These are phyloP conservation scores for Apiotrichum veenhuisii DNA, from an alignment of 1,284 basidiomycete species.

Conservation along the genomic window DNA sequence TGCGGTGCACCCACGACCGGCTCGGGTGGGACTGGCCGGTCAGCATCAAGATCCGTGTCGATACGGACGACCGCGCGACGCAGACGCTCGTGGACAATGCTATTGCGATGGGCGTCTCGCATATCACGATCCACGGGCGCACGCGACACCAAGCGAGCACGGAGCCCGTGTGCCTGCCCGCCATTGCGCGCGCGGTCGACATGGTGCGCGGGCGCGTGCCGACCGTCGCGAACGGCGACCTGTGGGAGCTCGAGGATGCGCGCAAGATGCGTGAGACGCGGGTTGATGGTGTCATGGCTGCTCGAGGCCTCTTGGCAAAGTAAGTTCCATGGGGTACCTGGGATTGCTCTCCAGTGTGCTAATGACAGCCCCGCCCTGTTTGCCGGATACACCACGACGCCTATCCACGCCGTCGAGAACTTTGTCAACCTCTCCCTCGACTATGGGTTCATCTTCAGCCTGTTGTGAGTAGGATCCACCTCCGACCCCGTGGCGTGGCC, in stretches of 20 bases:
- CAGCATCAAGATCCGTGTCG: constrained; percentile 59
- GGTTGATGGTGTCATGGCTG: constrained; percentile 59
- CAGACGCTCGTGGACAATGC: constrained; percentile 54
- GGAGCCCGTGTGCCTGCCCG: constrained; percentile 54
- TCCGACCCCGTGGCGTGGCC: constrained; percentile 3
- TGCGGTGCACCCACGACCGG: constrained; percentile 54
- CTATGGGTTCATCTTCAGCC: constrained; percentile 54
- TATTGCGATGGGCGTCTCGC: constrained; percentile 40
- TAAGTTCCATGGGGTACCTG: constrained; percentile 38
- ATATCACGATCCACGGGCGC: constrained; percentile 59
- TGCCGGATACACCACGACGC: constrained; percentile 55
- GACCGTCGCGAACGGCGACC: constrained; percentile 58
- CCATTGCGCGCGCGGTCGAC: constrained; percentile 56
- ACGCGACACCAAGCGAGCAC: constrained; percentile 57
- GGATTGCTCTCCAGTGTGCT: neutral
- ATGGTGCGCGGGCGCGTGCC: constrained; percentile 55
- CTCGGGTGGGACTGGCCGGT: constrained; percentile 57
- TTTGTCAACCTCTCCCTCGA: constrained; percentile 53
- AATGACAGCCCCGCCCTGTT: constrained; percentile 53
- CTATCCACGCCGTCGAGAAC: constrained; percentile 52
- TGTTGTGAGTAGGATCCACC: constrained; percentile 45
- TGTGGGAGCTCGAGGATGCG: constrained; percentile 55
- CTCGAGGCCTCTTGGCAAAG: constrained; percentile 59
- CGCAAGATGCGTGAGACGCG: constrained; percentile 53
- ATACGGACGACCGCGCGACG: constrained; percentile 54